Evolutionary conservation across 179 eudicot species (phyloP), one percentile per base, ranked within the genome.

Genomic region (Gypsophila paniculata): DNA sequence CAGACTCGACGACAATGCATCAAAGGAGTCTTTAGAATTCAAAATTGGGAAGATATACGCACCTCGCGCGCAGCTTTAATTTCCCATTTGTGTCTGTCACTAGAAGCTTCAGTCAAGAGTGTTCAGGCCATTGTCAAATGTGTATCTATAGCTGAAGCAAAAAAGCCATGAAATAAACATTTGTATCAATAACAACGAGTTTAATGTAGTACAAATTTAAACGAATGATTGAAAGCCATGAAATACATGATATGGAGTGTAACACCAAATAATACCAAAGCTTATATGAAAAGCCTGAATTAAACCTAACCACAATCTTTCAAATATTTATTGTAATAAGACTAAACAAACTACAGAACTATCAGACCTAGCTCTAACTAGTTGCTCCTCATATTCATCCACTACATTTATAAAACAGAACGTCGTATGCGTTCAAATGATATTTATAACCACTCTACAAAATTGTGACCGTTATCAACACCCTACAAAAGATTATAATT

Each of bases 361-460:
- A 26, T 65, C 17, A 39, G 53, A 65, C 32, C 66, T 62, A 34
- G 48, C 46, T 32, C 48, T 44, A 65, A 39, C 51, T 38, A 65
- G 25, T 36, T 69, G 62, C 13, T 32, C 62, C 60, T 52, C 70
- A 73, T 36, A 55, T 1, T 19, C 19, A 29, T 29, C 34, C 2
- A 29, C 34, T 29, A 29, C 34, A 29, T n/a, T n/a, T n/a, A n/a
- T n/a, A n/a, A n/a, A 29, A 29, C 34, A 29, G 34, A 29, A 29
- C 34, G 34, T 4, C 4, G 4, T 29, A 29, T 29, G 34, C 34
- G 34, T 29, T 4, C 34, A 29, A 29, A 29, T 1, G 34, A 29
- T 29, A 29, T 29, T 29, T 29, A 4, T 29, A 29, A 29, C 34
- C 34, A 29, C 34, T 29, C 34, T 29, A 29, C 34, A 29, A 29